A percentile compares a stretch with the other conserved stretches of the same genome.
Conservation (phyloP, 2,329 filamentous ascomycete genomes). For the Helotiales sp. region DNA sequence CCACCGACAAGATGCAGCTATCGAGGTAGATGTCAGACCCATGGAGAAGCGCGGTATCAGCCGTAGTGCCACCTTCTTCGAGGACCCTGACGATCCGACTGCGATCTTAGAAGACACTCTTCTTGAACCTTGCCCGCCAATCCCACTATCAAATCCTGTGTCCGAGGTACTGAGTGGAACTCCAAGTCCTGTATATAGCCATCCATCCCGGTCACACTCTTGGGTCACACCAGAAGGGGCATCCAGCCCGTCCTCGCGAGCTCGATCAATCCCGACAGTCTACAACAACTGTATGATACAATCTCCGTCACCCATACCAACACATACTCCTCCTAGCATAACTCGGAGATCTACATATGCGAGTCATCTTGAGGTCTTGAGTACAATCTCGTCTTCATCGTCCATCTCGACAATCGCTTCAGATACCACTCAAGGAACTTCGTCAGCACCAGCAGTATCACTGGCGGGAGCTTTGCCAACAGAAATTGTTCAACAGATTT, state of each 20-base stretch:
- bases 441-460: neutral
- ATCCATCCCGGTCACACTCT: neutral
- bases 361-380: neutral
- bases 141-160: slow-evolving; percentile 25
- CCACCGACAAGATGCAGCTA: slow-evolving; percentile 22
- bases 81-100: slow-evolving; percentile 29
- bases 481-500: slow-evolving; percentile 42
- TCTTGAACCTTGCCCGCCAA: slow-evolving; percentile 31
- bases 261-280: slow-evolving; percentile 10
- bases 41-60: slow-evolving; percentile 23
- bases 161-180: slow-evolving; percentile 25
- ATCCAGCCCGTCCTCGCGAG: neutral
- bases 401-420: neutral
- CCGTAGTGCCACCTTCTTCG: slow-evolving; percentile 32
- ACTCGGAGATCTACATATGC: neutral
- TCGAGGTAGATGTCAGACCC: slow-evolving; percentile 27
- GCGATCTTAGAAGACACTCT: slow-evolving; percentile 33
- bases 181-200: neutral
- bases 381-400: neutral
- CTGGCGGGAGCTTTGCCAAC: slow-evolving; percentile 29
- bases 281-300: slow-evolving; percentile 18
- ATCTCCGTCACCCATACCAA: slow-evolving; percentile 13
- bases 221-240: neutral
- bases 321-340: neutral
- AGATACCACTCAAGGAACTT: neutral